Evolutionary conservation across 192 early-diverging fungal species (phyloP).

Genomic region (Coemansia erecta): DNA sequence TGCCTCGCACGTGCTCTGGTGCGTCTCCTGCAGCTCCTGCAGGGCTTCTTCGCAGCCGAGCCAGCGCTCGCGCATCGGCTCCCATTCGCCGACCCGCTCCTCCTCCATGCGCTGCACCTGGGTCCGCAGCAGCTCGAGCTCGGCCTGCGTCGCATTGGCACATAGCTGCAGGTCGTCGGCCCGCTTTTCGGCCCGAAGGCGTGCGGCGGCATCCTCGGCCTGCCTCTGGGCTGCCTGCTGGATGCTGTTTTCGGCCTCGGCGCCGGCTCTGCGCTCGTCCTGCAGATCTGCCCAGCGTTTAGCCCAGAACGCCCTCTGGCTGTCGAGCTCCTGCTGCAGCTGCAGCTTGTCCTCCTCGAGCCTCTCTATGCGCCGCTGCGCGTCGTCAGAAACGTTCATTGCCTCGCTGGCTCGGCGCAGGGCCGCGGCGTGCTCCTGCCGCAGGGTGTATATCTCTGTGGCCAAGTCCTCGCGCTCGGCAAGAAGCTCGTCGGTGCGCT

Average conservation of each 20-base stretch:
- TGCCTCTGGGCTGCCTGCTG: conserved; percentile 1
- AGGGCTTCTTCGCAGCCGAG: conserved; percentile 37
- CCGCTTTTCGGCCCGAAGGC: conserved; percentile 30
- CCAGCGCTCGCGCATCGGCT: conserved; percentile 46
- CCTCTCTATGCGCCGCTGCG: conserved; percentile 17
- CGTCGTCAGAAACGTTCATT: conserved; percentile 8
- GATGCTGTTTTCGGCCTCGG: background rate
- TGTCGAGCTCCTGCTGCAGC: conserved; percentile 25
- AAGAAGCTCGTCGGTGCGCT: conserved; percentile 38
- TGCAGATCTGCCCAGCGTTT: conserved; percentile 30
- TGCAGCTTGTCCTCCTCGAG: conserved; percentile 33
- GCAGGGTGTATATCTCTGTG: conserved; percentile 22
- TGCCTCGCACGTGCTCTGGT: conserved; percentile 40
- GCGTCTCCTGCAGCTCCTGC: conserved; percentile 41
- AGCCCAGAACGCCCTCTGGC: conserved; percentile 36
- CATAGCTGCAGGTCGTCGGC: conserved; percentile 24
- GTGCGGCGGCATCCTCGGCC: conserved; percentile 32
- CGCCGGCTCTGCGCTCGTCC: conserved; percentile 12
- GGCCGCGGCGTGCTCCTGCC: conserved; percentile 26
- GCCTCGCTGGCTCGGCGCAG: conserved; percentile 26
- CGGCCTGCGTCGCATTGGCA: conserved; percentile 19
- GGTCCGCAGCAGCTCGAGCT: conserved; percentile 14
- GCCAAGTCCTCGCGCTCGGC: conserved; percentile 40
- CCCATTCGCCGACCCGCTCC: conserved; percentile 33
- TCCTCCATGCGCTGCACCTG: conserved; percentile 12